A percentile compares a stretch with the other conserved stretches of the same genome.
These are phyloP conservation scores for Trichocladium antarcticum DNA, from an alignment of 495 filamentous ascomycete genomes.

Conservation along the genomic window DNA sequence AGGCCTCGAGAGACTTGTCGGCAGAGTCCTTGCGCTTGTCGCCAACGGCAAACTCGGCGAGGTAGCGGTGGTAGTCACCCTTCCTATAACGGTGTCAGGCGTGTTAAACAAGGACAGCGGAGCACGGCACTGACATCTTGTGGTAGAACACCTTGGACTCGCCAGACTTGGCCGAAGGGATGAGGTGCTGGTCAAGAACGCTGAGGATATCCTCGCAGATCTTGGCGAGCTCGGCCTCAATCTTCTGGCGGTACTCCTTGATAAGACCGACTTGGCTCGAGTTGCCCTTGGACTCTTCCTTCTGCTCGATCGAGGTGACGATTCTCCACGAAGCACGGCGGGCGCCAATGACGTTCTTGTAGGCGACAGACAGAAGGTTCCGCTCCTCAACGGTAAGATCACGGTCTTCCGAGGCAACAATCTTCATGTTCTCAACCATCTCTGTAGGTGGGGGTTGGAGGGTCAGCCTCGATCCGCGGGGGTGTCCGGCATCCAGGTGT, in stretches of 20 bases:
- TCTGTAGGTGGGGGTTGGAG: slow-evolving; percentile 46
- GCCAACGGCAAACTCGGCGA: slow-evolving; percentile 95
- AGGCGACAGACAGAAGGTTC: slow-evolving; percentile 97
- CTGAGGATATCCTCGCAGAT: slow-evolving; percentile 99
- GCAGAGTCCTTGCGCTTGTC: slow-evolving; percentile 97
- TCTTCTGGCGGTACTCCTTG: slow-evolving; percentile 99
- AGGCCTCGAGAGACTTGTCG: slow-evolving; percentile 93
- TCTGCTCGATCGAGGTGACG: slow-evolving; percentile 99
- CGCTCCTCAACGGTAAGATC: slow-evolving; percentile 98
- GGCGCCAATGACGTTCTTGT: slow-evolving; percentile 99
- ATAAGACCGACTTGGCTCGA: slow-evolving; percentile 83
- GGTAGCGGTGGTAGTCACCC: slow-evolving; percentile 99
- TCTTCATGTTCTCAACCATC: slow-evolving; percentile 99
- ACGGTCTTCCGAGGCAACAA: slow-evolving; percentile 89
- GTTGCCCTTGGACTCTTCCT: slow-evolving; percentile 99
- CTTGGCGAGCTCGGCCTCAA: slow-evolving; percentile 95
- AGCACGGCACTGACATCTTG: slow-evolving; percentile 75
- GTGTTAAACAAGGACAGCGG: not conserved
- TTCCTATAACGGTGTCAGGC: slow-evolving; percentile 55
- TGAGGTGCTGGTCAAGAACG: slow-evolving; percentile 91
- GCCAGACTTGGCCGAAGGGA: slow-evolving; percentile 89
- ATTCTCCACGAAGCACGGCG: slow-evolving; percentile 99
- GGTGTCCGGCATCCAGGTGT: not conserved
- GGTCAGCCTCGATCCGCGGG: slow-evolving; percentile 14
- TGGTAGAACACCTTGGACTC: slow-evolving; percentile 99